Base-by-base conservation (phyloP, 805 yeast species). In the Candida pseudofarinosa region DNA sequence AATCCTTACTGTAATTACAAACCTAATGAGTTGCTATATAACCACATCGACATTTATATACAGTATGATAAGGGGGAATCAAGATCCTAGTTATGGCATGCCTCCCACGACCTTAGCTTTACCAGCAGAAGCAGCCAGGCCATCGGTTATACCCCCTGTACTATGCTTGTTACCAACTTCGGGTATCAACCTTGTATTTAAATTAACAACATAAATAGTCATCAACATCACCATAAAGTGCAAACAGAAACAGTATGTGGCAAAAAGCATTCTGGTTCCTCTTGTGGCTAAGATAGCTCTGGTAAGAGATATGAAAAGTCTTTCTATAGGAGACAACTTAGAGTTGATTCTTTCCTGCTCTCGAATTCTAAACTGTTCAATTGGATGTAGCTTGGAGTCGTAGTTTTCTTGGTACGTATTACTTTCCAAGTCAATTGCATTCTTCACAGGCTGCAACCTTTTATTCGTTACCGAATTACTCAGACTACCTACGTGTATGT, bases 311-410 rank as follows among this genome's bases (percentile, higher is more conserved):
- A 81, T 79, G 49, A 83, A 85, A n/a, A 86, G 63, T 45, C 95
- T 73, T 53, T 93, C 97, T 43, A 85, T 58, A 1, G 93, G 85
- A 1, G 90, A 81, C 59, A 89, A 70, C 38, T 79, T 76, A 5
- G 89, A 79, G 39, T 76, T 74, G 37, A 85, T 82, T 50, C 96
- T 71, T 53, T 84, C 88, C 30, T 85, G 78, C 57, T 88, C 97
- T 48, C 80, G 69, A 36, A 81, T 76, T 53, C 95, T 77, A 63
- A 91, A 87, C 54, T 80, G 85, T 51, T 86, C 91, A 46, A 89
- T 79, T 26, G 96, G 95, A 52, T 88, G 89, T 37, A 88, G 66
- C 38, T 82, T 83, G 40, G 83, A 81, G 52, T 88, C 96, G 65
- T 86, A 89, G 38, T 64, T 75, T 23, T 74, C 69, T 37, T 77